A percentile compares a stretch with the other conserved stretches of the same genome.
phyloP scores from a whole-genome alignment of 2,329 filamentous ascomycete species.

The Biscogniauxia mediterranea region DNA sequence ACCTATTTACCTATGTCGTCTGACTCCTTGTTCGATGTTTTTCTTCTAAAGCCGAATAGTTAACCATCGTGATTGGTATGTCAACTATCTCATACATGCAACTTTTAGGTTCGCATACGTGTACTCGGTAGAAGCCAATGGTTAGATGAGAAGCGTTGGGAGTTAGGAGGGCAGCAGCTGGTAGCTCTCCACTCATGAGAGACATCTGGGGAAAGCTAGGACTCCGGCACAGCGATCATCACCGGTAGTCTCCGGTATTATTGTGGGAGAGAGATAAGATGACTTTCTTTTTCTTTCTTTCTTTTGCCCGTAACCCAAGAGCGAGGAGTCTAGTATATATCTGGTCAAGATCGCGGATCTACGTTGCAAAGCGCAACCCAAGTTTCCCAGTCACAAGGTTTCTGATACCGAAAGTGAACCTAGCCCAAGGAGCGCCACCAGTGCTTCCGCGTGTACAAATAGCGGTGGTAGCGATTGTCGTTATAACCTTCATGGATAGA shows the following conservation, averaged over 20 bases:
- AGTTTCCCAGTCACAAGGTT: conserved; percentile 11
- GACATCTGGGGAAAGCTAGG: not conserved
- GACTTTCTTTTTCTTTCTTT: not conserved
- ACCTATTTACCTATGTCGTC: too few relatives aligned
- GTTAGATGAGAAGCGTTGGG: not conserved
- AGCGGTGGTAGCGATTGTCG: not conserved
- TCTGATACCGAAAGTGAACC: conserved; percentile 12
- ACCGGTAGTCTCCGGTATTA: not conserved
- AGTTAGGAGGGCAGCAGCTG: not conserved
- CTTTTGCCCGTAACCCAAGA: not conserved
- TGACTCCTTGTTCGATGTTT: too few relatives aligned
- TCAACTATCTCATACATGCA: too few relatives aligned
- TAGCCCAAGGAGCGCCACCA: conserved; percentile 8
- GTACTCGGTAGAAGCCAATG: not conserved
- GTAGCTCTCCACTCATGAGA: not conserved
- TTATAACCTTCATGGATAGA: not conserved
- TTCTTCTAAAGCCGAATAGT: too few relatives aligned
- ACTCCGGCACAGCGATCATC: not conserved
- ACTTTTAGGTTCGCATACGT: not conserved
- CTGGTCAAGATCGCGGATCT: not conserved
- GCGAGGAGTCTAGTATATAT: not conserved
- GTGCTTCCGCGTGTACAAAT: conserved; percentile 1
- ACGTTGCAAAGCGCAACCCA: not conserved
- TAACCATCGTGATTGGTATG: too few relatives aligned
- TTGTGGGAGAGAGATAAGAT: not conserved